Percentiles rank a stretch among this genome's conserved stretches.
These are phyloP conservation scores for Penicillium cataractarum DNA, from an alignment of 495 filamentous ascomycete species.

Conservation along the genomic window DNA sequence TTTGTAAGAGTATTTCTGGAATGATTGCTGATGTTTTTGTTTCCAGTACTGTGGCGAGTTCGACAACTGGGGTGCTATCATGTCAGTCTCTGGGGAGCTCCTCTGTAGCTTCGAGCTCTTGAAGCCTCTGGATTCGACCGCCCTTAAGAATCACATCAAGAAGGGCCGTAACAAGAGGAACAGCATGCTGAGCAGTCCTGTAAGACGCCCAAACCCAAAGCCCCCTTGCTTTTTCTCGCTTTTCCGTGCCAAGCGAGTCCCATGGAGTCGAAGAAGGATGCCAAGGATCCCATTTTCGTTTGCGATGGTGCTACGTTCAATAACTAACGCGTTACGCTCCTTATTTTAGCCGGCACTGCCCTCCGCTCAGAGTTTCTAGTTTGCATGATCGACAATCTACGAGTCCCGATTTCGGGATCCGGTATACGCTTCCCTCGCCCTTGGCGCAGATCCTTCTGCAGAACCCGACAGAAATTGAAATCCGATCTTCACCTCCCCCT, in stretches of 20 bases:
- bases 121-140: conserved; percentile 95
- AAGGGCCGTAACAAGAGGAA: conserved; percentile 90
- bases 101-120: conserved; percentile 97
- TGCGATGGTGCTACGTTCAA: conserved; percentile 7
- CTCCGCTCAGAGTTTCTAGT: conserved; percentile 46
- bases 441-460: conserved; percentile 14
- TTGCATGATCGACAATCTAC: conserved; percentile 9
- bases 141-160: conserved; percentile 98
- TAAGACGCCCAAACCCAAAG: conserved; percentile 49
- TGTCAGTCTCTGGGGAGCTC: conserved; percentile 93
- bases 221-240: conserved; percentile 24
- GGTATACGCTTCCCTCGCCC: conserved; percentile 12
- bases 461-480: conserved; percentile 15
- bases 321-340: conserved; percentile 16
- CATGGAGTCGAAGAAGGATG: conserved; percentile 30
- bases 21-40: not conserved
- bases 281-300: conserved; percentile 5
- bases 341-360: conserved; percentile 41
- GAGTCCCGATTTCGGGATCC: conserved; percentile 6
- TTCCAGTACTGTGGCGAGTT: conserved; percentile 96
- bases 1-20: not conserved
- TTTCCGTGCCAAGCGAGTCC: conserved; percentile 34
- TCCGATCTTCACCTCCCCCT: conserved; percentile 9
- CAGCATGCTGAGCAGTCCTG: conserved; percentile 91
- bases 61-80: conserved; percentile 98